Percentiles rank a stretch among this genome's conserved stretches.
Evolutionary conservation across 2,329 filamentous ascomycete genomes (phyloP).

Genomic region (Diaporthe citrichinensis): DNA sequence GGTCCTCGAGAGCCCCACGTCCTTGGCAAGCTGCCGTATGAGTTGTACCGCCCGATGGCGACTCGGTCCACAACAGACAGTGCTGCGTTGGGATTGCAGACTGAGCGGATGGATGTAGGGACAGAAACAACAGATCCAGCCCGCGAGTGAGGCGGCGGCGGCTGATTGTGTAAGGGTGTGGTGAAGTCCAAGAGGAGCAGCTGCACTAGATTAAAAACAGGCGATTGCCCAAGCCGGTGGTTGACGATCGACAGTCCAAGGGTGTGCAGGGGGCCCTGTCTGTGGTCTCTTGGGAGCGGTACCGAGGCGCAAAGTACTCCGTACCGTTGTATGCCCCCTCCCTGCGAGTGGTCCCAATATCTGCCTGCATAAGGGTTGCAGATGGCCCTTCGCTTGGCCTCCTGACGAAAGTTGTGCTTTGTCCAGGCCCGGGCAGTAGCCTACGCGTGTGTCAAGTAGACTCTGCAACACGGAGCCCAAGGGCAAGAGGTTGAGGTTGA

Average conservation of each 20-base stretch:
- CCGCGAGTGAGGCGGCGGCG: conserved; percentile 23
- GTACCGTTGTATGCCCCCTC: conserved; percentile 10
- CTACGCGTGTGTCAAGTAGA: conserved; percentile 1
- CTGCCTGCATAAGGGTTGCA: conserved; percentile 35
- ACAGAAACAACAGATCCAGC: conserved; percentile 14
- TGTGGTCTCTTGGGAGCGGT: conserved; percentile 13
- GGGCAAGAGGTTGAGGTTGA: background rate
- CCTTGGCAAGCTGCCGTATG: background rate
- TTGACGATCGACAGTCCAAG: conserved; percentile 25
- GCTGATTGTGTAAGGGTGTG: conserved; percentile 30
- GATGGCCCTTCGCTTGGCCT: conserved; percentile 17
- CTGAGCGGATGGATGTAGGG: background rate
- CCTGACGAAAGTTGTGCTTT: background rate
- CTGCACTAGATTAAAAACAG: conserved; percentile 28
- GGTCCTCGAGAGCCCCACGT: conserved; percentile 24
- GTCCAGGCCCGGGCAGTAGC: background rate
- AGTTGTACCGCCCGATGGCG: conserved; percentile 4
- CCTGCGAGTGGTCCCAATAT: conserved; percentile 25
- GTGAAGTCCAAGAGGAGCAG: conserved; percentile 20
- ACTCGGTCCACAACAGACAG: conserved; percentile 11
- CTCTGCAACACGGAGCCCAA: background rate
- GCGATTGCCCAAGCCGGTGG: conserved; percentile 25
- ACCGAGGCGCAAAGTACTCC: conserved; percentile 26
- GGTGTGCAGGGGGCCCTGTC: conserved; percentile 10
- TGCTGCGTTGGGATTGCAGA: conserved; percentile 4